A percentile compares a stretch with the other conserved stretches of the same genome.
Evolutionary conservation across 2,329 filamentous ascomycete genomes (phyloP).

Genomic region (Sporothrix inflata): DNA sequence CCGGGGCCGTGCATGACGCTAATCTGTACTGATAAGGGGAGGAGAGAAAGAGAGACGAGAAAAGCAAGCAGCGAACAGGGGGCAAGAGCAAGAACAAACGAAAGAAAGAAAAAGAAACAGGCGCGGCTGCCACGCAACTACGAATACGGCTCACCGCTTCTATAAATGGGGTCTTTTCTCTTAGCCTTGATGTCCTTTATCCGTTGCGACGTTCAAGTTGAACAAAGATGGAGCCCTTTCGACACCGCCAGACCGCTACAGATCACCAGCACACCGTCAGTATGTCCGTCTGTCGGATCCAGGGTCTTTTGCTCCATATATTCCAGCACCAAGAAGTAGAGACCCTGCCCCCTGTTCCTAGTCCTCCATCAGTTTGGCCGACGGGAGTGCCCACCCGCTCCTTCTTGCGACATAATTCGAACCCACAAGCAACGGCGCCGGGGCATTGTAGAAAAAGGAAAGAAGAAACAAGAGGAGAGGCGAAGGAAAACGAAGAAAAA

Average conservation of each 20-base stretch:
- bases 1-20: not conserved
- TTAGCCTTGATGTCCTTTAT: not conserved
- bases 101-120: not conserved
- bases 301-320: conserved; percentile 16
- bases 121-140: not conserved
- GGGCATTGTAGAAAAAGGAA: not conserved
- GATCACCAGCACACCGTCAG: not conserved
- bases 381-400: conserved; percentile 12
- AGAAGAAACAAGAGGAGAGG: not conserved
- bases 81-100: not conserved
- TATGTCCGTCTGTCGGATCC: not conserved
- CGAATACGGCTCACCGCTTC: not conserved
- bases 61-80: not conserved
- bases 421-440: not conserved
- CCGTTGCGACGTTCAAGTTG: not conserved
- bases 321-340: not conserved
- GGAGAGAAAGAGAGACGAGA: not conserved
- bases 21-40: not conserved
- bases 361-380: not conserved
- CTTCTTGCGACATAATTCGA: not conserved
- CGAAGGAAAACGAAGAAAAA: not conserved
- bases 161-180: not conserved
- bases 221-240: not conserved
- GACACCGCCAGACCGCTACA: conserved; percentile 10
- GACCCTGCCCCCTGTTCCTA: conserved; percentile 6